A percentile compares a stretch with the other conserved stretches of the same genome.
phyloP scores from a whole-genome alignment of 441 rosid genomes.

The Bocquillonia castaneifolia region DNA sequence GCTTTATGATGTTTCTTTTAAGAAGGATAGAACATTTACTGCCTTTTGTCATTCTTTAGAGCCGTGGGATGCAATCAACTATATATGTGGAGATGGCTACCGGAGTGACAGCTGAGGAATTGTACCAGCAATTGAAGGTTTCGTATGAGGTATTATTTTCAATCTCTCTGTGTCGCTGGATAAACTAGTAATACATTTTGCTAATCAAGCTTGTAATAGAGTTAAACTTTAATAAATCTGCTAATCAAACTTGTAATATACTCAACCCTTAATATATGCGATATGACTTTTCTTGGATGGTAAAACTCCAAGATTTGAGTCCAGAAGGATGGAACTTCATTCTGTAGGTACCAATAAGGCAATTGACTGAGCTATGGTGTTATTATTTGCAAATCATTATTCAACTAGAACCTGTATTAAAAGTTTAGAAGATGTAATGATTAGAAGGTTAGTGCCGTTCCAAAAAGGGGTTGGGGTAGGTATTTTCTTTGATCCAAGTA shows the following conservation, averaged over 20 bases:
- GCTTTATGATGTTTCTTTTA: slow-evolving; percentile 13
- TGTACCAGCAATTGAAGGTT: slow-evolving; percentile 43
- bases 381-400: neutral
- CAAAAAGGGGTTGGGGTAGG: neutral
- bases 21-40: neutral
- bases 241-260: too few relatives aligned
- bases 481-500: neutral
- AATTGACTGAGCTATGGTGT: neutral
- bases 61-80: slow-evolving; percentile 80
- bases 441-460: neutral
- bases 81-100: slow-evolving; percentile 58
- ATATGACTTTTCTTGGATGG: neutral
- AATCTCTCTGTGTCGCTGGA: neutral
- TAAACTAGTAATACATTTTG: neutral
- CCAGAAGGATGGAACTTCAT: neutral
- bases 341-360: neutral
- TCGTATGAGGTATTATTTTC: slow-evolving; percentile 43
- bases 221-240: too few relatives aligned
- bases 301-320: neutral
- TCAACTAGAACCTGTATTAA: neutral
- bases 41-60: slow-evolving; percentile 40
- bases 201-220: neutral
- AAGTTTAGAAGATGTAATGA: neutral
- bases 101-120: slow-evolving; percentile 46
- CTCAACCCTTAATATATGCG: neutral